Conservation (phyloP, 495 filamentous ascomycete species). For the Achaetomiella virescens region DNA sequence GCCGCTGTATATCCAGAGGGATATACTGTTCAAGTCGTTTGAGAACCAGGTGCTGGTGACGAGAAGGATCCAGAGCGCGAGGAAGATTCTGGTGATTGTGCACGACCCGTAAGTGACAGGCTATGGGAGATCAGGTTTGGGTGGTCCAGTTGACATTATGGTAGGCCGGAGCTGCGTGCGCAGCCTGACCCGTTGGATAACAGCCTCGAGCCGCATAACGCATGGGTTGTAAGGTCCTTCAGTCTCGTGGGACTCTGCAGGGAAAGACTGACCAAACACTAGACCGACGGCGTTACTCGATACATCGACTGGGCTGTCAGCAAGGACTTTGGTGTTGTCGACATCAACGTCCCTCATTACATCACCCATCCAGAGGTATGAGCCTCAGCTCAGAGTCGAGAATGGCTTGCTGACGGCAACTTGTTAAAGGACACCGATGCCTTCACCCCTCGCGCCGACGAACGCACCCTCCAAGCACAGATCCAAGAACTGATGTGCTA, state of each 20-base stretch:
- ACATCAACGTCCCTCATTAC: slow-evolving; percentile 80
- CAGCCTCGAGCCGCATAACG: slow-evolving; percentile 71
- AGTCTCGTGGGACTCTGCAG: background rate
- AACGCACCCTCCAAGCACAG: slow-evolving; percentile 42
- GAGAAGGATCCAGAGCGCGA: slow-evolving; percentile 31
- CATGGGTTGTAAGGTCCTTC: slow-evolving; percentile 64
- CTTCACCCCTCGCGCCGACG: slow-evolving; percentile 28
- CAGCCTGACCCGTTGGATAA: slow-evolving; percentile 62
- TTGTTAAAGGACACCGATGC: slow-evolving; percentile 24
- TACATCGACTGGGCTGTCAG: slow-evolving; percentile 78
- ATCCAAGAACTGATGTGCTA: slow-evolving; percentile 75
- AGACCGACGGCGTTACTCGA: slow-evolving; percentile 70
- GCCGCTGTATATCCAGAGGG: slow-evolving; percentile 64
- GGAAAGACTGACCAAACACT: slow-evolving; percentile 31
- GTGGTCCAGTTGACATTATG: slow-evolving; percentile 16
- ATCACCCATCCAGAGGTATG: slow-evolving; percentile 51
- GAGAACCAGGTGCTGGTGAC: slow-evolving; percentile 88
- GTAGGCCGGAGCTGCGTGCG: slow-evolving; percentile 64
- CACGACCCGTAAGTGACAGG: slow-evolving; percentile 66
- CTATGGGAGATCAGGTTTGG: background rate
- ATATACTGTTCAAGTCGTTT: slow-evolving; percentile 67
- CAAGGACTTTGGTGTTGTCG: slow-evolving; percentile 72
- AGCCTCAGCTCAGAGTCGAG: too few relatives aligned
- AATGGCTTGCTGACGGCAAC: background rate
- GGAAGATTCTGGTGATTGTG: slow-evolving; percentile 64